These are phyloP conservation scores for Candida vaughaniae DNA, from an alignment of 805 yeast genomes.

Conservation along the genomic window DNA sequence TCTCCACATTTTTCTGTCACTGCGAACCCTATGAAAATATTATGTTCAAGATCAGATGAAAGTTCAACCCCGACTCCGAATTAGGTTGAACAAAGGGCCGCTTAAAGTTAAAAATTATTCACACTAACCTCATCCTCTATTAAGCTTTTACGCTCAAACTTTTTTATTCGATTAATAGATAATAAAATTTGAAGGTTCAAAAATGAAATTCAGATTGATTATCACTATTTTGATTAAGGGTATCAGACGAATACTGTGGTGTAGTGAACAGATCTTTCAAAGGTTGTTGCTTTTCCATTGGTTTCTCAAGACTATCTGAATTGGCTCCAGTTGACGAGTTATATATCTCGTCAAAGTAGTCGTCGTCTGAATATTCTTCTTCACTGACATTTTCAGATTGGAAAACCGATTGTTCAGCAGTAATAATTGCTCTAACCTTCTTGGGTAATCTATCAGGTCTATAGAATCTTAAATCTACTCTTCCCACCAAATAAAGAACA, in stretches of 20 bases:
- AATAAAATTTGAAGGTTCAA: neutral
- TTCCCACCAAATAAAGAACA: slow-evolving; percentile 52
- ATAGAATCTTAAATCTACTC: slow-evolving; percentile 76
- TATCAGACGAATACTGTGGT: slow-evolving; percentile 8
- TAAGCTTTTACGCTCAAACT: no score
- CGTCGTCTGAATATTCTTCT: slow-evolving; percentile 8
- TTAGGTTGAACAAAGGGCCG: no score
- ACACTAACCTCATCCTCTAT: no score
- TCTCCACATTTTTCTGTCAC: neutral
- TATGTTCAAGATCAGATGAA: no score
- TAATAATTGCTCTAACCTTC: slow-evolving; percentile 36
- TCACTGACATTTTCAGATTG: slow-evolving; percentile 8
- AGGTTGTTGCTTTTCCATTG: neutral
- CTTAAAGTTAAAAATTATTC: no score
- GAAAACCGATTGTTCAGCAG: slow-evolving; percentile 35
- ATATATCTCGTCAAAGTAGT: slow-evolving; percentile 1
- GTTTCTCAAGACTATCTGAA: neutral
- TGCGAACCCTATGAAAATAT: no score
- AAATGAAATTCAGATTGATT: slow-evolving; percentile 10
- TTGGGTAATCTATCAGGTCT: slow-evolving; percentile 60
- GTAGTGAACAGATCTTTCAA: neutral
- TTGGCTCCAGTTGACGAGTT: neutral
- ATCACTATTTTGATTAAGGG: slow-evolving; percentile 5
- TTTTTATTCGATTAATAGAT: no score
- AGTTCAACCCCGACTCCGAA: no score